These are phyloP conservation scores for Diaporthe citrichinensis DNA, from an alignment of 2,329 filamentous ascomycete species.

Conservation along the genomic window DNA sequence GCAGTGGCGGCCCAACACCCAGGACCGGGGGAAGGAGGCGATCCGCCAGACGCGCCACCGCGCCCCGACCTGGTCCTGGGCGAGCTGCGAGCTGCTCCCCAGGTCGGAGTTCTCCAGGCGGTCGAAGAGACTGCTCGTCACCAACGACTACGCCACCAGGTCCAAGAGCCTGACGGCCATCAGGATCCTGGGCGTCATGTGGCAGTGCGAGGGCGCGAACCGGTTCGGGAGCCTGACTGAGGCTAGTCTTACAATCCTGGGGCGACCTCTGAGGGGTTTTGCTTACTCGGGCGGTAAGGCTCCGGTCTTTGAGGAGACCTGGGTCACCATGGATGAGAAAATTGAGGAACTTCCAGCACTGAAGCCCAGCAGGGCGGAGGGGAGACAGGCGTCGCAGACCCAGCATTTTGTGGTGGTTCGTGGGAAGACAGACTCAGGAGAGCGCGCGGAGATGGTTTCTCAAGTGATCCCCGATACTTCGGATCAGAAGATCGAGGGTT, in stretches of 20 bases:
- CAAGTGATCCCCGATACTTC: background rate
- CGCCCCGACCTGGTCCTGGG: conserved; percentile 31
- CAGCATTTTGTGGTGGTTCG: background rate
- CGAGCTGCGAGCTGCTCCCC: conserved; percentile 29
- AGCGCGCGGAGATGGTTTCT: background rate
- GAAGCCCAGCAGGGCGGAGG: background rate
- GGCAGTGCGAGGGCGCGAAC: background rate
- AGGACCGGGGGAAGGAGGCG: background rate
- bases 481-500: conserved; percentile 7
- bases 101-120: background rate
- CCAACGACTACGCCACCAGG: conserved; percentile 4
- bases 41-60: background rate
- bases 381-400: background rate
- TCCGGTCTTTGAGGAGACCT: background rate
- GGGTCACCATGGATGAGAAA: background rate
- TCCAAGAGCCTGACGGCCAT: background rate
- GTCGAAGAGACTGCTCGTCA: background rate
- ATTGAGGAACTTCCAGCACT: background rate
- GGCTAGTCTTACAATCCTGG: background rate
- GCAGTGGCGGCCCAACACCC: conserved; percentile 16
- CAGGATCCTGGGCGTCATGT: background rate
- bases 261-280: background rate
- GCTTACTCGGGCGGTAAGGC: background rate
- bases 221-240: background rate
- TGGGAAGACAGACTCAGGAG: background rate